Evolutionary conservation across 2,329 filamentous ascomycete species (phyloP).

Genomic region (Cladosporium austrohemisphaericum): DNA sequence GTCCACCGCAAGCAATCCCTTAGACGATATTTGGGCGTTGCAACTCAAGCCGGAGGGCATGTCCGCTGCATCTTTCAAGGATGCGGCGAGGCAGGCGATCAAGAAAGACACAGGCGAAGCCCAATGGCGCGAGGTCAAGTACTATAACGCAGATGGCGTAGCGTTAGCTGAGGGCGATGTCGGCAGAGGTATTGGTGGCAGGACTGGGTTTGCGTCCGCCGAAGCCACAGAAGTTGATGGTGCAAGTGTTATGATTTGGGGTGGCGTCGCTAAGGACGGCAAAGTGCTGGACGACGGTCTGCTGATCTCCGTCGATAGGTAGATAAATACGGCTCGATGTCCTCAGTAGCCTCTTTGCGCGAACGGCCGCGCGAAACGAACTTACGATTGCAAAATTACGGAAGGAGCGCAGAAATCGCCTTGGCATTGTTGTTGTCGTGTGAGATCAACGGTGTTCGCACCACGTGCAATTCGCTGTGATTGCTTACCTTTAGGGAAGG

Average conservation of each 20-base stretch:
- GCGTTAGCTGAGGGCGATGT: constrained; percentile 33
- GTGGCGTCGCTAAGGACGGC: constrained; percentile 46
- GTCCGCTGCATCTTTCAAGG: constrained; percentile 49
- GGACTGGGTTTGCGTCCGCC: constrained; percentile 38
- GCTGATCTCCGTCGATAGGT: constrained; percentile 40
- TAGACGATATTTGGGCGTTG: constrained; percentile 50
- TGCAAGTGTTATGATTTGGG: constrained; percentile 51
- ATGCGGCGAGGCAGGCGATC: constrained; percentile 45
- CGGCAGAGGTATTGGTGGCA: constrained; percentile 37
- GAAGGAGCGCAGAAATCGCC: too few species aligned
- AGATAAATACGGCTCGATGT: too few species aligned
- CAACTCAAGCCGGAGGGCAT: constrained; percentile 48
- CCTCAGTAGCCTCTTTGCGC: too few species aligned
- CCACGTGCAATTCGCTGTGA: too few species aligned
- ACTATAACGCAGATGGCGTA: constrained; percentile 42
- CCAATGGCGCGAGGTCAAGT: constrained; percentile 50
- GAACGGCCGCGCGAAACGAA: too few species aligned
- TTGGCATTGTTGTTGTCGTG: too few species aligned
- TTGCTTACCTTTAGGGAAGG: too few species aligned
- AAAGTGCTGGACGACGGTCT: constrained; percentile 40
- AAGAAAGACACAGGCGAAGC: constrained; percentile 46
- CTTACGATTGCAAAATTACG: too few species aligned
- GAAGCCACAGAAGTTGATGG: constrained; percentile 44
- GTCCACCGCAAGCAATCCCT: constrained; percentile 18
- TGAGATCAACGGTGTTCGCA: too few species aligned